phyloP scores from a whole-genome alignment of 345 rosid species.

The Viola odorata region DNA sequence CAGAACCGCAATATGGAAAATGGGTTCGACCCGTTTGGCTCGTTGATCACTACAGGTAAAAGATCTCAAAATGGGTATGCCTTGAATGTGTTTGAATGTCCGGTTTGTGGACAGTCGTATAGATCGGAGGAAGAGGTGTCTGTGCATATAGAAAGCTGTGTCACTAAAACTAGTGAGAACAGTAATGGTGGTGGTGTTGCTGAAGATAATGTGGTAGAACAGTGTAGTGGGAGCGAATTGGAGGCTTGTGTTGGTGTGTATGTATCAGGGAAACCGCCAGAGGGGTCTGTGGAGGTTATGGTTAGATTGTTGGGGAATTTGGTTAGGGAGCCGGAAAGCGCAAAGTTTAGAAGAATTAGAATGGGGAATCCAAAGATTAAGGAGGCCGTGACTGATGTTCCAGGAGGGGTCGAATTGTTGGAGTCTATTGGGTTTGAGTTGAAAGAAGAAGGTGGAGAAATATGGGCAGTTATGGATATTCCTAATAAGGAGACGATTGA shows the following conservation, averaged over 20 bases:
- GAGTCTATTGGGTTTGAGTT: conserved; percentile 63
- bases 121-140: conserved; percentile 70
- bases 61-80: conserved; percentile 71
- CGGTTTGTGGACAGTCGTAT: conserved; percentile 56
- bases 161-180: conserved; percentile 8
- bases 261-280: conserved; percentile 53
- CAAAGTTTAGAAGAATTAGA: conserved; percentile 72
- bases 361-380: conserved; percentile 80
- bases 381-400: conserved; percentile 70
- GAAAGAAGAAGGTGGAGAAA: conserved; percentile 66
- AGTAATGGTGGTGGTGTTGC: conserved; percentile 14
- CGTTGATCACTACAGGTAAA: conserved; percentile 69
- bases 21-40: conserved; percentile 67
- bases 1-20: conserved; percentile 31
- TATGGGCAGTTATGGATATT: conserved; percentile 71
- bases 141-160: conserved; percentile 68
- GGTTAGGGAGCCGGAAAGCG: conserved; percentile 73
- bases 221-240: conserved; percentile 25
- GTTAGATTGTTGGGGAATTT: conserved; percentile 63
- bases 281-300: conserved; percentile 56
- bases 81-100: conserved; percentile 67
- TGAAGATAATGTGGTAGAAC: conserved; percentile 11
- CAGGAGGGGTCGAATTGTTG: conserved; percentile 73
- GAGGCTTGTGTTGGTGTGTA: conserved; percentile 47
- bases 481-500: conserved; percentile 40